A percentile compares a stretch with the other conserved stretches of the same genome.
Conservation (phyloP, 140 eudicot species). For the Anethum foeniculum region DNA sequence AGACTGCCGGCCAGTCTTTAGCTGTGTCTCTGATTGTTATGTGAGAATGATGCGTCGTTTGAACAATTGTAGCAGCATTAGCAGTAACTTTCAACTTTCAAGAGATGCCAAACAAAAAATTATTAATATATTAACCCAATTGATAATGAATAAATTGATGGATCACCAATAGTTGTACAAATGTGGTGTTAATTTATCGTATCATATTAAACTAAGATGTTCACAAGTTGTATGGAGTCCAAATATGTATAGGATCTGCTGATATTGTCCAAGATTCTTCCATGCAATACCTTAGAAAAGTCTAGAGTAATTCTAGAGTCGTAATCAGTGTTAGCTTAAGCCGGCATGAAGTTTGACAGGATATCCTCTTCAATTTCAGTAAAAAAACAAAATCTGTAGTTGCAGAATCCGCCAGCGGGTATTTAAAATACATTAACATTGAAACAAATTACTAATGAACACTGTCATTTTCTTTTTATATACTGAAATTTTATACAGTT, state of each 20-base stretch:
- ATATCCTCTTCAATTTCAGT: neutral
- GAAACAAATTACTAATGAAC: neutral
- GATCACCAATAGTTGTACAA: constrained; percentile 5
- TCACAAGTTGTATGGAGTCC: neutral
- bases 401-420: neutral
- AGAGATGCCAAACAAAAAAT: neutral
- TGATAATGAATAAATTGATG: constrained; percentile 3
- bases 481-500: neutral
- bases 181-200: neutral
- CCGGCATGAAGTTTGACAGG: constrained; percentile 11
- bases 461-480: neutral
- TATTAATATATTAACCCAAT: neutral
- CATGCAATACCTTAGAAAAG: neutral
- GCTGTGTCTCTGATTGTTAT: neutral
- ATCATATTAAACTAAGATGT: neutral
- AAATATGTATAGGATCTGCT: neutral
- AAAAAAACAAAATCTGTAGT: neutral
- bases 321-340: neutral
- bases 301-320: neutral
- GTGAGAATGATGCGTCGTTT: neutral
- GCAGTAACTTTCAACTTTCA: constrained; percentile 8
- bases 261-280: constrained; percentile 11
- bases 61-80: neutral
- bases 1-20: constrained; percentile 2
- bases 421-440: neutral